Percentiles rank a stretch among this genome's conserved stretches.
phyloP scores from a whole-genome alignment of 768 basidiomycete genomes.

The Hemileccinum rubropunctum region DNA sequence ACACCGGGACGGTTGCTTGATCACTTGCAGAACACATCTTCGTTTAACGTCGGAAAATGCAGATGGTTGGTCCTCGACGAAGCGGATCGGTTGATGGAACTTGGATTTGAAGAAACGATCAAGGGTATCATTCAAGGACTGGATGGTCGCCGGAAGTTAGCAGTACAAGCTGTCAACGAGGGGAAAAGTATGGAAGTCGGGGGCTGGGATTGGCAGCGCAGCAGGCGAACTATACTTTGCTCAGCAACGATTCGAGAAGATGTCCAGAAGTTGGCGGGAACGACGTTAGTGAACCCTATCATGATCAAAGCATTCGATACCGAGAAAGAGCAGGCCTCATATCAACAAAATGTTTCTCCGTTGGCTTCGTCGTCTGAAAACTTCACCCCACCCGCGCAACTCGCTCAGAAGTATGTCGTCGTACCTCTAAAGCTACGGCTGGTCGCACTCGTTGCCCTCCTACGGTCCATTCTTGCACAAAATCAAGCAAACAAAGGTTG shows the following conservation, averaged over 20 bases:
- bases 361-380: slow-evolving; percentile 41
- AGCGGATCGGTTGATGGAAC: slow-evolving; percentile 95
- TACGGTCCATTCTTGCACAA: slow-evolving; percentile 76
- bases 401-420: slow-evolving; percentile 86
- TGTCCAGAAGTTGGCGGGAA: slow-evolving; percentile 90
- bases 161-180: slow-evolving; percentile 60
- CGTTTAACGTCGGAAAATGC: slow-evolving; percentile 90
- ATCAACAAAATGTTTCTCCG: slow-evolving; percentile 13
- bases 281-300: slow-evolving; percentile 71
- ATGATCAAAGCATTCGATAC: slow-evolving; percentile 75
- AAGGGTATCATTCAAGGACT: slow-evolving; percentile 83
- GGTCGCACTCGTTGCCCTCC: slow-evolving; percentile 82
- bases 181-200: slow-evolving; percentile 70
- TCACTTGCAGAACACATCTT: slow-evolving; percentile 92
- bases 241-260: slow-evolving; percentile 96
- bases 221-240: slow-evolving; percentile 86
- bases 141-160: slow-evolving; percentile 78
- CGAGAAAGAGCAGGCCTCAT: slow-evolving; percentile 29
- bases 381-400: slow-evolving; percentile 92
- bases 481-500: slow-evolving; percentile 48
- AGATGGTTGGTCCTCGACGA: slow-evolving; percentile 97
- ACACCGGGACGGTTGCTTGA: slow-evolving; percentile 95
- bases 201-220: slow-evolving; percentile 81
- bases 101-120: slow-evolving; percentile 96
- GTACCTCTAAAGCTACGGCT: slow-evolving; percentile 93